Conservation (phyloP, 2,329 filamentous ascomycete species). For the Tolypocladium tundrense region DNA sequence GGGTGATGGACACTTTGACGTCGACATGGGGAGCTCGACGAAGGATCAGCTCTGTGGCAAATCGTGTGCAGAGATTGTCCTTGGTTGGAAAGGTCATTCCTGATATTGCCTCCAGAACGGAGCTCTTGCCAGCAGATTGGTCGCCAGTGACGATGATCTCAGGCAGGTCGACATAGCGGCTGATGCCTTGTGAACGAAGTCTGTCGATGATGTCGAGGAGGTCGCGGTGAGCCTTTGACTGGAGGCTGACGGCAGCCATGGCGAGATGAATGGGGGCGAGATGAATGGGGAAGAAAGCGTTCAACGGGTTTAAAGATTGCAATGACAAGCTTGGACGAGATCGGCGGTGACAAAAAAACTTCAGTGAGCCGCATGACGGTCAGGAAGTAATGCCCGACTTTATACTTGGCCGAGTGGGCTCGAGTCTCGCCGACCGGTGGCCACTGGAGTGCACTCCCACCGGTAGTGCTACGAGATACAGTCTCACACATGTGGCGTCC, state of each 20-base stretch:
- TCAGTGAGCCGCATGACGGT: too few species aligned
- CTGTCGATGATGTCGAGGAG: slow-evolving; percentile 10
- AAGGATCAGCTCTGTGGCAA: slow-evolving; percentile 52
- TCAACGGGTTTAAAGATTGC: too few species aligned
- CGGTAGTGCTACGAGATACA: too few species aligned
- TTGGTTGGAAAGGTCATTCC: slow-evolving; percentile 49
- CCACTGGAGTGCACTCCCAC: too few species aligned
- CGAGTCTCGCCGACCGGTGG: too few species aligned
- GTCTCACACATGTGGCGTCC: too few species aligned
- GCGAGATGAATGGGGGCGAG: slow-evolving; percentile 9
- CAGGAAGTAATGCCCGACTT: too few species aligned
- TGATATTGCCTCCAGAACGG: slow-evolving; percentile 54
- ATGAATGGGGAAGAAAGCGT: slow-evolving; percentile 9
- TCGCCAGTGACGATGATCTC: slow-evolving; percentile 50
- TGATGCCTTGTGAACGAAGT: slow-evolving; percentile 7
- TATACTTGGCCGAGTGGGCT: too few species aligned
- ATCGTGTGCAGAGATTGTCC: slow-evolving; percentile 50
- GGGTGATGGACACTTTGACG: slow-evolving; percentile 22
- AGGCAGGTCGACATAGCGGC: slow-evolving; percentile 25
- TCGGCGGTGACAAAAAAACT: background rate
- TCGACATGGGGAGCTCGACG: slow-evolving; percentile 26
- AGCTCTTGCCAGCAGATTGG: slow-evolving; percentile 54
- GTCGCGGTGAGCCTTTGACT: slow-evolving; percentile 4
- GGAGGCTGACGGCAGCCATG: slow-evolving; percentile 5
- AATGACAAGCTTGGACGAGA: background rate